These are phyloP conservation scores for Fusarium brevicatenulatum DNA, from an alignment of 2,329 filamentous ascomycete species.

Conservation along the genomic window DNA sequence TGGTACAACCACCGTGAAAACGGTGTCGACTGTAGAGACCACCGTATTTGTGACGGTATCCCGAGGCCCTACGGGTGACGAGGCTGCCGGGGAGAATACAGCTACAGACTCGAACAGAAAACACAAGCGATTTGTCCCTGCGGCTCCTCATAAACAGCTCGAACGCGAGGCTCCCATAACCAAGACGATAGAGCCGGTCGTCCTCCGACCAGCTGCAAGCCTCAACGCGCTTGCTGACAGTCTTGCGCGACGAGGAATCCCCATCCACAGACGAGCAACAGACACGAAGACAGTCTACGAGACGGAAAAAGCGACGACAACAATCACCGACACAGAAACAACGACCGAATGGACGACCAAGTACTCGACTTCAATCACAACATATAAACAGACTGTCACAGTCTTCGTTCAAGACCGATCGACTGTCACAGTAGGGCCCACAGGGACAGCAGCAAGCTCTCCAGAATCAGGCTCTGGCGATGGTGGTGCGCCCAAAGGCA, in stretches of 20 bases:
- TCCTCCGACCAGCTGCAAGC: not conserved
- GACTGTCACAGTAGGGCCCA: not conserved
- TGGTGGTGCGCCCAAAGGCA: not conserved
- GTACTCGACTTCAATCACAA: not conserved
- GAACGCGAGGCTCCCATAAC: accelerated
- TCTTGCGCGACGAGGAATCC: accelerated
- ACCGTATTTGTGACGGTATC: not conserved
- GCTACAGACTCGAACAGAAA: not conserved
- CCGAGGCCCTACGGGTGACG: not conserved
- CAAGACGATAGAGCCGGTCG: not conserved
- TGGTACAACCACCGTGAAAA: not conserved
- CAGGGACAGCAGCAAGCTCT: not conserved
- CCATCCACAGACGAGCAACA: not conserved
- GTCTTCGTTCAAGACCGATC: not conserved
- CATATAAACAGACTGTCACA: not conserved
- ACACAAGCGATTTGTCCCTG: not conserved
- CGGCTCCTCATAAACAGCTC: not conserved
- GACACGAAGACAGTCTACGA: not conserved
- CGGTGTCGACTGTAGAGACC: not conserved
- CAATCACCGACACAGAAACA: not conserved
- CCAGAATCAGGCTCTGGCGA: not conserved
- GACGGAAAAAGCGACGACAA: not conserved
- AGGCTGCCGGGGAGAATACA: not conserved
- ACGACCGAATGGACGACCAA: not conserved
- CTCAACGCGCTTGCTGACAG: not conserved